A percentile compares a stretch with the other conserved stretches of the same genome.
Evolutionary conservation across 345 rosid species (phyloP).

Genomic region (Brassica carinata): DNA sequence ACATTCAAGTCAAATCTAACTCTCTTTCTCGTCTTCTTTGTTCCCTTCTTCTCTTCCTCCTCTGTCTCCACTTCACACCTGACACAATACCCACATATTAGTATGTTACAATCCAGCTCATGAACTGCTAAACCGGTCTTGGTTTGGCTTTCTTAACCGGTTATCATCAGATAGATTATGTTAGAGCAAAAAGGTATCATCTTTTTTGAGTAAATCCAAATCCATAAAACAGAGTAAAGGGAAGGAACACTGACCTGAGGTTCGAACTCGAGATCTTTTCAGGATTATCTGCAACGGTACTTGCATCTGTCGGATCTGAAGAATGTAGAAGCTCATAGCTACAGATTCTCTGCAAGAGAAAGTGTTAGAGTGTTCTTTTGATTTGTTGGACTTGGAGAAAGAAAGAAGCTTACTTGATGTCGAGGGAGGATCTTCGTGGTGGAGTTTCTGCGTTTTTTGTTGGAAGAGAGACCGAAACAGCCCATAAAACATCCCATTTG

Average conservation of each 20-base stretch:
- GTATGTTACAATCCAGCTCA: background rate
- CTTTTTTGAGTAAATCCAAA: background rate
- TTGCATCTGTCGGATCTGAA: slow-evolving; percentile 41
- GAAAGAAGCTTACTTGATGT: slow-evolving; percentile 49
- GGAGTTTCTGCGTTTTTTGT: slow-evolving; percentile 54
- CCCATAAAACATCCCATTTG: slow-evolving; percentile 86
- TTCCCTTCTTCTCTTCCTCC: slow-evolving; percentile 42
- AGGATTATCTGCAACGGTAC: slow-evolving; percentile 29
- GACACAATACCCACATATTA: background rate
- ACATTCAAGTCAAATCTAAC: slow-evolving; percentile 90
- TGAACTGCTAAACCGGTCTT: slow-evolving; percentile 3
- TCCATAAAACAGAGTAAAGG: background rate
- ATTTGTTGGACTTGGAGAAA: background rate
- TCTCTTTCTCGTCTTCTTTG: slow-evolving; percentile 61
- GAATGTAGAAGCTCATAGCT: slow-evolving; percentile 60
- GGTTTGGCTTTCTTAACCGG: slow-evolving; percentile 7
- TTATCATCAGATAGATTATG: background rate
- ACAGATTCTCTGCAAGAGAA: slow-evolving; percentile 45
- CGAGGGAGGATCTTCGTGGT: slow-evolving; percentile 50
- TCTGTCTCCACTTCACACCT: slow-evolving; percentile 29
- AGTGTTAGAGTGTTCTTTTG: background rate
- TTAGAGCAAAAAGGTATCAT: background rate
- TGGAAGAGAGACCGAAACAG: slow-evolving; percentile 76
- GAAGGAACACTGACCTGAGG: slow-evolving; percentile 50
- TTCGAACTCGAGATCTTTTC: slow-evolving; percentile 40